Evolutionary conservation across 169 alveolate genomes (phyloP), one percentile per base, ranked within the genome.

Genomic region (Gregarina niphandrodes): DNA sequence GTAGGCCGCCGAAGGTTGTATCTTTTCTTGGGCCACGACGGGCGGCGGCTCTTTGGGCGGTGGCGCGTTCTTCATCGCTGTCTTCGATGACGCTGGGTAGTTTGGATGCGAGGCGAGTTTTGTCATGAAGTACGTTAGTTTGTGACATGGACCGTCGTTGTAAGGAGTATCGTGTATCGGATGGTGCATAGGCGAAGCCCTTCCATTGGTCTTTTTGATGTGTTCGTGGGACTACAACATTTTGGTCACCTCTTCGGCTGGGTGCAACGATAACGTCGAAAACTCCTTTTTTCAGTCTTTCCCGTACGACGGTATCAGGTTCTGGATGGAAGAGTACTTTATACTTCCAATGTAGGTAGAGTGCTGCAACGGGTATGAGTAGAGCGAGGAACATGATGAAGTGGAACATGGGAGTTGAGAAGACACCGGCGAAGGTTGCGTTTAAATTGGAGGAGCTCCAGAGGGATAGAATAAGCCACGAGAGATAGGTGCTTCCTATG

Each of bases 191-290:
- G 9, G 32, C 32, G n/a, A 26, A 26, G n/a, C 32, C 32, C 9
- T 26, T 9, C 32, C 32, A 26, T 9, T 26, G 9, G n/a, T 26
- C n/a, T 26, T 26, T n/a, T n/a, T 9, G 9, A 26, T 26, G 9
- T 9, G 32, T 9, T 9, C 32, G 32, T 26, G 32, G 32, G n/a
- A 26, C 32, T 26, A 26, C 32, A 9, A 26, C 32, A n/a, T 9
- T n/a, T n/a, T 9, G n/a, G n/a, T n/a, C 32, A 9, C 32, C 32
- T n/a, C 9, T 26, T 26, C n/a, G 32, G 9, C 45, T 42, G 9
- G 58, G 58, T 12, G 58, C 58, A 18, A 49, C 32, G 23, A 49
- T 49, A 0, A 49, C 50, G 34, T 49, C 58, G 28, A 49, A 49
- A 5, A 49, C 58, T n/a, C 58, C 50, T 17, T 22, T 20, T 23